These are phyloP conservation scores for Sechiopsis laciniata DNA, from an alignment of 306 rosid species.

Conservation along the genomic window DNA sequence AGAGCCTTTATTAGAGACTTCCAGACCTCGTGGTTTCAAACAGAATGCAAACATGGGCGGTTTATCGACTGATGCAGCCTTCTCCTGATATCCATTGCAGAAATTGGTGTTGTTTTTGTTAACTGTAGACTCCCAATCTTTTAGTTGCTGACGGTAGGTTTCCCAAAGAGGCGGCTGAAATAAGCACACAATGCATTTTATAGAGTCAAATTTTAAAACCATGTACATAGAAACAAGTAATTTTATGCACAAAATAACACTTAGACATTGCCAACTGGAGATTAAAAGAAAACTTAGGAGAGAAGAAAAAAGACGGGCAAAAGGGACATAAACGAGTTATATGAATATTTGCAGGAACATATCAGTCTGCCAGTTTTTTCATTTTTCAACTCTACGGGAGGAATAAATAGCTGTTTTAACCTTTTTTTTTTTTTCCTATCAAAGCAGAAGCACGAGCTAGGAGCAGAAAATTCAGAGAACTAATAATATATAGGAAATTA, in stretches of 20 bases:
- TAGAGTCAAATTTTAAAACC: not conserved
- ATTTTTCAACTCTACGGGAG: not conserved
- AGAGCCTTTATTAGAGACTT: constrained; percentile 65
- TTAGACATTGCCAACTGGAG: not conserved
- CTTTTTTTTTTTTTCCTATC: not conserved
- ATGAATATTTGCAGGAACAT: not conserved
- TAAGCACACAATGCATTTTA: not conserved
- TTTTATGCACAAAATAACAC: not conserved
- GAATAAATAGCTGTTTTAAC: not conserved
- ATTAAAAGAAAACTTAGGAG: not conserved
- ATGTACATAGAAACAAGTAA: not conserved
- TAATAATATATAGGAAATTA: not conserved
- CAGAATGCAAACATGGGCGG: constrained; percentile 94
- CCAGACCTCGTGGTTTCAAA: constrained; percentile 87
- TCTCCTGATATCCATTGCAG: constrained; percentile 45
- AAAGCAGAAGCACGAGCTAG: not conserved
- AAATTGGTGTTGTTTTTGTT: constrained; percentile 36
- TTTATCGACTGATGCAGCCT: constrained; percentile 57
- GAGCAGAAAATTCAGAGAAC: constrained; percentile 4
- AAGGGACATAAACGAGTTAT: not conserved
- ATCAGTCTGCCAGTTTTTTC: not conserved
- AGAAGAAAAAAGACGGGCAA: not conserved
- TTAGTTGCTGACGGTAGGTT: constrained; percentile 58
- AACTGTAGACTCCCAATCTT: constrained; percentile 71
- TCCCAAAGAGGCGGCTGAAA: constrained; percentile 85